Base-by-base conservation (phyloP, 495 filamentous ascomycete genomes). In the Penicillium steckii region DNA sequence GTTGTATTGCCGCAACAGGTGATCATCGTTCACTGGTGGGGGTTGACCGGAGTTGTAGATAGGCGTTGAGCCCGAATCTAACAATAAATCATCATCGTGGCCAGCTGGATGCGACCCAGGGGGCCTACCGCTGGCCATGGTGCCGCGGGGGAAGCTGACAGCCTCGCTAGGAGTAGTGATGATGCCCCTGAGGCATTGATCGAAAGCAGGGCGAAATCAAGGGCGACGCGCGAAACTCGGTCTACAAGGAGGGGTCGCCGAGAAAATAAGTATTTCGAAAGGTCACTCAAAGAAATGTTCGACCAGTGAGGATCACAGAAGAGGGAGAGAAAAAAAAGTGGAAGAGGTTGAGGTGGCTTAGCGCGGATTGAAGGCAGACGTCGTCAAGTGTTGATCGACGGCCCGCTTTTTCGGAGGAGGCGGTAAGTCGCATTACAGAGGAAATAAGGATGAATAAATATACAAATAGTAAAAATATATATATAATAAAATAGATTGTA, bases 1-100 rank as follows among this genome's bases (percentile, higher is more conserved):
- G 57, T 85, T 77, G 70, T 87, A 90, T 24, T 81, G 80, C 59
- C 78, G 80, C 59, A 90, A 73, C 15, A 94, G 77, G 48, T 88
- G 81, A 43, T 94, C 86, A 68, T 96, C 90, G 65, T 85, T 87
- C 48, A 88, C 70, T 4, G 87, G 82, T 27, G 88, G 84, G 35
- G 80, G 76, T 60, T 87, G 83, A 13, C 89, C 90, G 42, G 76
- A 74, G 65, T 82, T 85, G 67, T 95, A 93, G 19, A 81, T 65
- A 13, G 89, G 82, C 50, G 83, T 80, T 23, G 84, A 77, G 50
- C 83, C 80, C 23, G 84, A 77, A 50, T 85, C 74, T 57, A 93
- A 86, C 64, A 96, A 80, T 48, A 91, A 81, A 67, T 91, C 88
- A 64, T 77, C 71, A 64, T 78, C 84, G 76, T 67, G 77, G 72